These are phyloP conservation scores for Petunia hybrid DNA, from an alignment of 305 asterid species.

Conservation along the genomic window DNA sequence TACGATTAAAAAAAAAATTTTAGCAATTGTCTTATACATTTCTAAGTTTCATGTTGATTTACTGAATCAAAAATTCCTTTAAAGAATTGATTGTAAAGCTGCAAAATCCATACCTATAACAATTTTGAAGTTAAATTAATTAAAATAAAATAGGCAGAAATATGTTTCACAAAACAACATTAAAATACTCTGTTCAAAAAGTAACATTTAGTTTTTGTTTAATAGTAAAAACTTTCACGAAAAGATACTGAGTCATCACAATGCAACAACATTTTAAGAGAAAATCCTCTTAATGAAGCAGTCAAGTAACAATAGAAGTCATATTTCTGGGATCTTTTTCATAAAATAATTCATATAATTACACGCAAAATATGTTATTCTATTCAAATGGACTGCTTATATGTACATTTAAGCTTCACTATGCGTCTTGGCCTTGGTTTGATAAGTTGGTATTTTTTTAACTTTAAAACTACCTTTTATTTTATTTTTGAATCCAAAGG, in stretches of 20 bases:
- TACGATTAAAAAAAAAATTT: too few relatives aligned
- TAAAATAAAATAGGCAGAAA: not conserved
- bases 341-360: conserved; percentile 42
- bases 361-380: conserved; percentile 45
- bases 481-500: too few relatives aligned
- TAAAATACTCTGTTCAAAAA: not conserved
- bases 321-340: conserved; percentile 19
- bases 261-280: not conserved
- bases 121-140: too few relatives aligned
- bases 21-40: too few relatives aligned
- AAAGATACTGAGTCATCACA: not conserved
- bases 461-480: too few relatives aligned
- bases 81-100: too few relatives aligned
- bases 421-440: conserved; percentile 48
- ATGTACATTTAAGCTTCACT: conserved; percentile 56
- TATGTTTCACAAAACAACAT: not conserved
- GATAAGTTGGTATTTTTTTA: too few relatives aligned
- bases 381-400: conserved; percentile 55
- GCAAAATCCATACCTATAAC: too few relatives aligned
- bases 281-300: conserved; percentile 28
- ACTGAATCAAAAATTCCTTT: too few relatives aligned
- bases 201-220: not conserved
- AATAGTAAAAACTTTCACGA: not conserved
- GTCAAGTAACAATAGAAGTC: not conserved
- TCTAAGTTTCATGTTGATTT: too few relatives aligned